Conservation (phyloP, 148 eudicot genomes). For the Gaultheria prostrata region DNA sequence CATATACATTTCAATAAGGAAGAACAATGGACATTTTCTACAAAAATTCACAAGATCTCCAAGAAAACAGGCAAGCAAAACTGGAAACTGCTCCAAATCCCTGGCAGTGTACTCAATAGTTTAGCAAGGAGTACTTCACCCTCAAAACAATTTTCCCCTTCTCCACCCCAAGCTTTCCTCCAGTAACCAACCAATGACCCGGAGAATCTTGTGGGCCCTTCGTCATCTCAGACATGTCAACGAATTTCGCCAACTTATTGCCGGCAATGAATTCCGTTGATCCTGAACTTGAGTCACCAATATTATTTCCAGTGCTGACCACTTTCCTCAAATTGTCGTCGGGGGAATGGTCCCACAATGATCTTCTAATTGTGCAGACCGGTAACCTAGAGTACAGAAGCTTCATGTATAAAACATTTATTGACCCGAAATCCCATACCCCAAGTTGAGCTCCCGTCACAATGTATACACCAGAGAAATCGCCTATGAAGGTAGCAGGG, state of each 20-base stretch:
- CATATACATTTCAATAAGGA: slow-evolving; percentile 7
- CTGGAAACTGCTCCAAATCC: slow-evolving; percentile 18
- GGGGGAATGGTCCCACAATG: slow-evolving; percentile 78
- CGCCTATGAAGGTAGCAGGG: slow-evolving; percentile 64
- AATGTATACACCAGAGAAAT: slow-evolving; percentile 61
- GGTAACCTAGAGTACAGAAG: slow-evolving; percentile 79
- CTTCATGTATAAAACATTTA: slow-evolving; percentile 88
- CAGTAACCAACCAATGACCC: slow-evolving; percentile 94
- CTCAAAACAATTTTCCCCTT: slow-evolving; percentile 82
- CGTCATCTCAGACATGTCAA: slow-evolving; percentile 77
- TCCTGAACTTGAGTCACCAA: slow-evolving; percentile 46
- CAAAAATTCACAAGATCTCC: slow-evolving; percentile 27
- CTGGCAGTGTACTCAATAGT: slow-evolving; percentile 41
- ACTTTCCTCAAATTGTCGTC: slow-evolving; percentile 34
- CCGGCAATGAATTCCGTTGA: slow-evolving; percentile 29
- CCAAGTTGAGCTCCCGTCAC: slow-evolving; percentile 98
- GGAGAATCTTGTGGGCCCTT: slow-evolving; percentile 84
- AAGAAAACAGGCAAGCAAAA: slow-evolving; percentile 29
- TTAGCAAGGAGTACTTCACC: slow-evolving; percentile 83
- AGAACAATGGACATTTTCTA: slow-evolving; percentile 25
- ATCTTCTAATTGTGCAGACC: slow-evolving; percentile 77
- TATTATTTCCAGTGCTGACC: slow-evolving; percentile 19
- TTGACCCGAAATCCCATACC: slow-evolving; percentile 92
- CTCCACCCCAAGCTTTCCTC: slow-evolving; percentile 87
- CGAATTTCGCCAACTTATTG: slow-evolving; percentile 67